phyloP scores from a whole-genome alignment of 805 yeast species.

The Osmozyma mogii region DNA sequence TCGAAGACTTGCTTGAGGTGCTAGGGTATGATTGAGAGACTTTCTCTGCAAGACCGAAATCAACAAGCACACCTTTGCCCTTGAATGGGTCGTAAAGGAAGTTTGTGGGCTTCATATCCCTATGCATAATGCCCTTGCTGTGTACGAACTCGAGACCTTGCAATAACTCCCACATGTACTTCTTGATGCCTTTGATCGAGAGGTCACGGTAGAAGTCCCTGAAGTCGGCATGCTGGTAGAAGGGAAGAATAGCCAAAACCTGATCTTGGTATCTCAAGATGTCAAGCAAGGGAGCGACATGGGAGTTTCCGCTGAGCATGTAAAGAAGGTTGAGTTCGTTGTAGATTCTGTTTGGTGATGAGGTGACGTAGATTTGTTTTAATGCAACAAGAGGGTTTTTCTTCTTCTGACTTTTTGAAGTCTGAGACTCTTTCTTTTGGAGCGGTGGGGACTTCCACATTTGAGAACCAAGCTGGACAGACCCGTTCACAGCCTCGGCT shows the following conservation, averaged over 20 bases:
- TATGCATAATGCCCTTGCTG: constrained; percentile 32
- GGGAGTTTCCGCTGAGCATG: constrained; percentile 55
- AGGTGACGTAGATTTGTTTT: constrained; percentile 89
- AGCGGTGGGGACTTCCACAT: constrained; percentile 41
- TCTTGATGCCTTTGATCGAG: constrained; percentile 70
- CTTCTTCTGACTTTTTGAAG: too few species aligned
- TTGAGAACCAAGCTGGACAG: constrained; percentile 30
- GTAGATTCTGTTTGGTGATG: constrained; percentile 85
- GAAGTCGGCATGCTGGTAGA: constrained; percentile 84
- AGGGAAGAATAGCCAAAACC: constrained; percentile 87
- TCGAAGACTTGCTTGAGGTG: constrained; percentile 11
- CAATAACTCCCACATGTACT: constrained; percentile 72
- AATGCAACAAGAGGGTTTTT: constrained; percentile 65
- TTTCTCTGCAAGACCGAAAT: constrained; percentile 85
- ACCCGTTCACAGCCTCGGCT: constrained; percentile 45
- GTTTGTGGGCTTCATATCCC: constrained; percentile 49
- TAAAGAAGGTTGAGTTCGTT: constrained; percentile 80
- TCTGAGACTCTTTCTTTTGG: constrained; percentile 15
- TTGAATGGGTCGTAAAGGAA: constrained; percentile 60
- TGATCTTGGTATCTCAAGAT: constrained; percentile 86
- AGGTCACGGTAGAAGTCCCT: constrained; percentile 77
- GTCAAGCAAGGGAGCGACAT: constrained; percentile 85
- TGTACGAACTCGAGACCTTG: constrained; percentile 63
- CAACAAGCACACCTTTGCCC: constrained; percentile 76
- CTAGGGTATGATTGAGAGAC: constrained; percentile 8